Base-by-base conservation (phyloP, 1,139 yeast genomes). In the Sugiyamaella neomexicana region DNA sequence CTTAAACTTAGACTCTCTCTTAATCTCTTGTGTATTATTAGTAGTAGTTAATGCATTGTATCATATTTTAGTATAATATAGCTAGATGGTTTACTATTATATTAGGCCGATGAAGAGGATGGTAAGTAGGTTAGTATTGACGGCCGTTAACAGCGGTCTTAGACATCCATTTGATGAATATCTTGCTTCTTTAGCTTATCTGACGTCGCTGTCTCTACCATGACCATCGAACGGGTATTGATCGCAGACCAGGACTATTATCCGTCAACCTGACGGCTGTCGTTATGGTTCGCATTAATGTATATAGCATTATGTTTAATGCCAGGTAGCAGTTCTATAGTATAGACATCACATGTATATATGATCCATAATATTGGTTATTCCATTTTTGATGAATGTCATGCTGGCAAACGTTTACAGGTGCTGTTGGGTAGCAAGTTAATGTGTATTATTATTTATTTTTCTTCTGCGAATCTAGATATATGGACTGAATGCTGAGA, bases 231-330 rank as follows among this genome's bases (percentile, higher is more conserved):
- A 20, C 3, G 3, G 25, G 25, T 20, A 20, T 20, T 20, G 5
- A 20, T 5, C 5, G 5, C 25, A 20, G 25, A 20, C 25, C 5
- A 5, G 25, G 5, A 20, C 25, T 20, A 9, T 29, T 29, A 9
- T 29, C 7, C 34, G n/a, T 7, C 34, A 9, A 9, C n/a, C 7
- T 27, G 31, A 9, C 10, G n/a, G n/a, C 2, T 29, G 34, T 29
- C 10, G 7, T 29, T 23, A 39, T 39, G 43, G 43, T 39, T 16
- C 16, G 15, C 27, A 39, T 39, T 29, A 3, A 12, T 9, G 34
- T 5, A 13, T 13, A 16, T 34, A 13, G 48, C 48, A 44, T 44
- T 34, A 44, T 44, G 48, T 20, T 44, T 44, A 16, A 44, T 44
- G 48, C 48, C 17, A 40, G 2, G 34, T 29, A 29, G 2, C 5